phyloP scores from a whole-genome alignment of 192 early-diverging fungal species.

The Endogone sp. region DNA sequence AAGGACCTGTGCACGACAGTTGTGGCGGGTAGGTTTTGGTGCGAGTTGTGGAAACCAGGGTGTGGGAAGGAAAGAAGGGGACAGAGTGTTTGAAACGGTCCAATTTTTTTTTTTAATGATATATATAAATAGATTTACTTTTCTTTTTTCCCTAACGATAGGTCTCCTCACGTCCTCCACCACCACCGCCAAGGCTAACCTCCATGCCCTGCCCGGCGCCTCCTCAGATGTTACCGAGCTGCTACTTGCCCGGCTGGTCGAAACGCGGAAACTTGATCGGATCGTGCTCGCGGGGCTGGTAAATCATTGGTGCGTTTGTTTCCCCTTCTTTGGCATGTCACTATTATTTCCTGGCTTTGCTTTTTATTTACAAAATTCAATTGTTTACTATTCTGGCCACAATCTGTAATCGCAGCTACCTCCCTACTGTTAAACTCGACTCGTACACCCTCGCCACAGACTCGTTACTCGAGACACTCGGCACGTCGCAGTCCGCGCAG shows the following conservation, averaged over 20 bases:
- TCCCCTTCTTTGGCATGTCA: neutral
- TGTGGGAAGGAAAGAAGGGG: too few species aligned
- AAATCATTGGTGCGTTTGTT: conserved; percentile 12
- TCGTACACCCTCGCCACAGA: conserved; percentile 43
- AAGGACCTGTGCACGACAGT: conserved; percentile 30
- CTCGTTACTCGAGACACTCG: conserved; percentile 36
- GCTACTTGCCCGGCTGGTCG: conserved; percentile 25
- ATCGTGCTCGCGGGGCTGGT: conserved; percentile 7
- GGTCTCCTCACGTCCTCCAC: conserved; percentile 11
- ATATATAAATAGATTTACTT: too few species aligned
- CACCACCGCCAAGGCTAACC: neutral
- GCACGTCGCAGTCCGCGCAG: conserved; percentile 24
- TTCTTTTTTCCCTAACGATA: neutral
- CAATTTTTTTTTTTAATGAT: too few species aligned
- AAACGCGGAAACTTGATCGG: conserved; percentile 23
- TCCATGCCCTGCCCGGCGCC: conserved; percentile 10
- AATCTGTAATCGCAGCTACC: conserved; percentile 23
- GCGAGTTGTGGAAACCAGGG: neutral
- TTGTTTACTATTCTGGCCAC: too few species aligned
- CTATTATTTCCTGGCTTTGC: too few species aligned
- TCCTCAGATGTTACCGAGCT: conserved; percentile 32
- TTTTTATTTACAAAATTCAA: too few species aligned
- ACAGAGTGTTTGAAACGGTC: neutral
- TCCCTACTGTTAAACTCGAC: conserved; percentile 36
- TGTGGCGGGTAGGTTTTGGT: conserved; percentile 27